Evolutionary conservation across 139 green algal genomes (phyloP).

Genomic region (Trebouxia sp.): DNA sequence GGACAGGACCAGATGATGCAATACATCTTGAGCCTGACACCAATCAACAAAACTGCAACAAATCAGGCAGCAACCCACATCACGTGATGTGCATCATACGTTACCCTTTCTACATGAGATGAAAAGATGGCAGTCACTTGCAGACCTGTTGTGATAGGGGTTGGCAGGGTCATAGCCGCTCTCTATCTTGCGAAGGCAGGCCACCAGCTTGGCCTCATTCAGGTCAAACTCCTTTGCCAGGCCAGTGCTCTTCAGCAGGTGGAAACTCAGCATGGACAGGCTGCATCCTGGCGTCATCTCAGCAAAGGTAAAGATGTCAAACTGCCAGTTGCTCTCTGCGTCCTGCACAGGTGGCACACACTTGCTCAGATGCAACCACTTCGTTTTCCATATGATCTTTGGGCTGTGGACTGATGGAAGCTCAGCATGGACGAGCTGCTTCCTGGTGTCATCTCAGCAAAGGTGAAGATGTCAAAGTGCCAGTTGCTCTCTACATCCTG

Average conservation of each 20-base stretch:
- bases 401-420: too few relatives aligned
- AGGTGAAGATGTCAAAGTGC: slow-evolving; percentile 24
- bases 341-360: slow-evolving; percentile 22
- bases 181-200: slow-evolving; percentile 14
- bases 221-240: slow-evolving; percentile 1
- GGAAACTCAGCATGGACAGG: slow-evolving; percentile 25
- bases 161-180: slow-evolving; percentile 11
- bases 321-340: slow-evolving; percentile 15
- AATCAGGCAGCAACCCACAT: too few relatives aligned
- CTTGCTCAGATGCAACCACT: too few relatives aligned
- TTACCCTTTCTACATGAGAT: too few relatives aligned
- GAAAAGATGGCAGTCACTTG: too few relatives aligned
- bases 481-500: slow-evolving; percentile 18
- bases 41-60: too few relatives aligned
- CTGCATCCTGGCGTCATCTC: slow-evolving; percentile 4
- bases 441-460: slow-evolving; percentile 11
- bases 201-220: neutral
- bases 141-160: slow-evolving; percentile 24
- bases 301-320: slow-evolving; percentile 21
- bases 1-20: too few relatives aligned
- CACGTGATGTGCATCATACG: too few relatives aligned
- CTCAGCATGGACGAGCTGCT: slow-evolving; percentile 12
- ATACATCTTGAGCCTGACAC: too few relatives aligned
- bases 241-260: neutral
- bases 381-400: too few relatives aligned